These are phyloP conservation scores for Ustilago bromivora DNA, from an alignment of 1,284 basidiomycete species.

Conservation along the genomic window DNA sequence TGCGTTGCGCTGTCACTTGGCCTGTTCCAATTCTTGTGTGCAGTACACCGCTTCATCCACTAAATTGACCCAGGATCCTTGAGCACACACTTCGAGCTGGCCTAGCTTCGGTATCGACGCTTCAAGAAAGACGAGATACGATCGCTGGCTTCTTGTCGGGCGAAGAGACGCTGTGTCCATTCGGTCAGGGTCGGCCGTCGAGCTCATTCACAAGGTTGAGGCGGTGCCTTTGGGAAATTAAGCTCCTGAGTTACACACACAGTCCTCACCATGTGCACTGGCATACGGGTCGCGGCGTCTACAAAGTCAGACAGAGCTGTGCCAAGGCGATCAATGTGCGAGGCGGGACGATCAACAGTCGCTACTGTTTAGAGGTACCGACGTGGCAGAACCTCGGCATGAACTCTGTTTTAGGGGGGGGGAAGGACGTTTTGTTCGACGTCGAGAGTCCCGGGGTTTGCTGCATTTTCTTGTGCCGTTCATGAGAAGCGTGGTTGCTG, in stretches of 20 bases:
- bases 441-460: not conserved
- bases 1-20: constrained; percentile 7
- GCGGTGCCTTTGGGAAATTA: not conserved
- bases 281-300: not conserved
- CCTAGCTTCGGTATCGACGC: too few relatives aligned
- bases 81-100: too few relatives aligned
- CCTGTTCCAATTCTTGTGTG: not conserved
- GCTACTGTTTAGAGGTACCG: not conserved
- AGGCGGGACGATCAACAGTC: constrained; percentile 2
- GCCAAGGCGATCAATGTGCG: not conserved
- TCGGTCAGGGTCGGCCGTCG: not conserved
- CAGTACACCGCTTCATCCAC: not conserved
- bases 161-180: too few relatives aligned
- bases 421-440: not conserved
- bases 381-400: constrained; percentile 6
- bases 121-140: too few relatives aligned
- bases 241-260: constrained; percentile 1
- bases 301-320: not conserved
- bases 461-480: too few relatives aligned
- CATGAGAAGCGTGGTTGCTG: too few relatives aligned
- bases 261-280: not conserved
- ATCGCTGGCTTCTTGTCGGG: too few relatives aligned
- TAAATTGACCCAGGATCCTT: not conserved
- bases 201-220: not conserved
- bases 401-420: constrained; percentile 3